Percentiles rank a stretch among this genome's conserved stretches.
Conservation (phyloP, 2,329 filamentous ascomycete species). For the Mariannaea elegans region DNA sequence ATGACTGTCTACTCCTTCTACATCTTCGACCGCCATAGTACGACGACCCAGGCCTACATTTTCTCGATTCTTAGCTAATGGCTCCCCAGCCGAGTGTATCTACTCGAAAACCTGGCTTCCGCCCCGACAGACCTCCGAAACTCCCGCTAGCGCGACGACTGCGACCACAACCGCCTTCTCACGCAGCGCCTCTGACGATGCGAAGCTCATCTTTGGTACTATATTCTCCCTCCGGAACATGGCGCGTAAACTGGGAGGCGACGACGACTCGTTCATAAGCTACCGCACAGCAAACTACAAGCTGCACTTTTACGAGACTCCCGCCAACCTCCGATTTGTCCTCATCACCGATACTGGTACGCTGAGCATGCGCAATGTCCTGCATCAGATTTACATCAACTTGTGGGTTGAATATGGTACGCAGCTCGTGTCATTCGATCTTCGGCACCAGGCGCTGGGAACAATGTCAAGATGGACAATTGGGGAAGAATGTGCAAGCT, state of each 20-base stretch:
- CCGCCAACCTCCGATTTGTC: constrained; percentile 93
- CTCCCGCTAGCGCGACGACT: constrained; percentile 46
- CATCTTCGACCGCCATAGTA: constrained; percentile 99
- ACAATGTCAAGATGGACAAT: background rate
- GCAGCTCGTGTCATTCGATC: constrained; percentile 36
- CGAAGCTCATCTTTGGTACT: constrained; percentile 96
- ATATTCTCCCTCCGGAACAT: constrained; percentile 97
- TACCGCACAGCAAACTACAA: constrained; percentile 97
- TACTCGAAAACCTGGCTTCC: constrained; percentile 89
- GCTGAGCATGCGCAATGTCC: constrained; percentile 88
- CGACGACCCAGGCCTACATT: constrained; percentile 39
- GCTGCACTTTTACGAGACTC: constrained; percentile 98
- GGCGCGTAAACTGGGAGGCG: constrained; percentile 92
- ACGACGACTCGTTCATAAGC: constrained; percentile 93
- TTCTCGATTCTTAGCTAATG: constrained; percentile 24
- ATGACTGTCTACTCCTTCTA: constrained; percentile 99
- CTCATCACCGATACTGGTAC: constrained; percentile 93
- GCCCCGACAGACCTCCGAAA: constrained; percentile 46
- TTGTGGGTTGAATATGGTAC: constrained; percentile 94
- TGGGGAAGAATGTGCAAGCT: background rate
- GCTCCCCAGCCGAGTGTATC: constrained; percentile 87
- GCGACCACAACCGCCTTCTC: constrained; percentile 22
- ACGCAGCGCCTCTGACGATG: constrained; percentile 73
- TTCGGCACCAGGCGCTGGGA: background rate
- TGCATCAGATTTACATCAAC: constrained; percentile 99